Evolutionary conservation across 352 stramenopile species (phyloP).

Genomic region (Pythium scleroteichum): DNA sequence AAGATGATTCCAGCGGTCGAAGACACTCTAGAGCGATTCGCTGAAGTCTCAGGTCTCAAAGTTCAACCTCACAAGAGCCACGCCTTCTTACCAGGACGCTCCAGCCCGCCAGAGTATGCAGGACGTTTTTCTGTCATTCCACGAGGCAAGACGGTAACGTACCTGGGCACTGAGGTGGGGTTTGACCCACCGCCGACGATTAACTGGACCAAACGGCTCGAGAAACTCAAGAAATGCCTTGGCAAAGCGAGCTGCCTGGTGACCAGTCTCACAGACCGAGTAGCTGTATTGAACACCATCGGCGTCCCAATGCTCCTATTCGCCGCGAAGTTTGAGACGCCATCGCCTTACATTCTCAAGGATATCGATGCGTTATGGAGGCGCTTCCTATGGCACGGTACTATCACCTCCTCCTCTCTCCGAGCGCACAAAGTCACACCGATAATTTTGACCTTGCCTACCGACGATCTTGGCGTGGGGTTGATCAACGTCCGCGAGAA

Average conservation of each 20-base stretch:
- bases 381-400: constrained; percentile 9
- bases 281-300: constrained; percentile 6
- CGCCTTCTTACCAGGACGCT: constrained; percentile 2
- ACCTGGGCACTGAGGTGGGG: constrained; percentile 22
- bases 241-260: not conserved
- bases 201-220: constrained; percentile 6
- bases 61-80: constrained; percentile 25
- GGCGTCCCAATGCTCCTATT: constrained; percentile 13
- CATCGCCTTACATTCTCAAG: not conserved
- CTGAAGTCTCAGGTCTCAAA: constrained; percentile 12
- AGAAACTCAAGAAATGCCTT: not conserved
- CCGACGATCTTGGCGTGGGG: not conserved
- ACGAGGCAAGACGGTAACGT: not conserved
- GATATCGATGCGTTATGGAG: not conserved
- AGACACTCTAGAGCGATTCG: constrained; percentile 6
- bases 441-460: no score
- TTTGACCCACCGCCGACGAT: not conserved
- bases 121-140: constrained; percentile 6
- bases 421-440: constrained; percentile 6
- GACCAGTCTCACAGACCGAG: not conserved
- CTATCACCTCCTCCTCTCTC: not conserved
- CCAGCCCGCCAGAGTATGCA: not conserved
- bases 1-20: not conserved
- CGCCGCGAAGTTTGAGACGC: constrained; percentile 9
- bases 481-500: not conserved